Evolutionary conservation across 1,284 basidiomycete genomes (phyloP).

Genomic region (Heterobasidion occidentale): DNA sequence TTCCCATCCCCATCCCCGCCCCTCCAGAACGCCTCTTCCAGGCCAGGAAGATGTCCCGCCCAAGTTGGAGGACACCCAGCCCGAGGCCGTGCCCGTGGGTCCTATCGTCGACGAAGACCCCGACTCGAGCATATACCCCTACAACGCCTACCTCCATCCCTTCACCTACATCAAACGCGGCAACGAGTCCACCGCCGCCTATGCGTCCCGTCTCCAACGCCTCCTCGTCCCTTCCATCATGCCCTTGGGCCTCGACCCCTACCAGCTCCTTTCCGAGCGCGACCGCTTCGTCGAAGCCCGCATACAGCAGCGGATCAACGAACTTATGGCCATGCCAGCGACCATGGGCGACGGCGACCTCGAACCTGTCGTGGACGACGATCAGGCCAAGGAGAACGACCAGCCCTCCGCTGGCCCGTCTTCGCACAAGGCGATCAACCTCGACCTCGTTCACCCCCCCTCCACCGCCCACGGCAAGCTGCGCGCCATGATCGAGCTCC

Average conservation of each 20-base stretch:
- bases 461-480: constrained; percentile 73
- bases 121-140: constrained; percentile 84
- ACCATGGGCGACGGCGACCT: constrained; percentile 76
- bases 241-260: constrained; percentile 91
- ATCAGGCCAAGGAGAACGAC: constrained; percentile 39
- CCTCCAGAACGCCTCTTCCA: constrained; percentile 4
- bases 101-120: constrained; percentile 76
- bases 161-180: constrained; percentile 68
- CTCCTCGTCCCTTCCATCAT: constrained; percentile 85
- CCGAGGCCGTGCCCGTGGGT: constrained; percentile 51
- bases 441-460: constrained; percentile 34
- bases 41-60: constrained; percentile 16
- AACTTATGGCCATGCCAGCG: constrained; percentile 80
- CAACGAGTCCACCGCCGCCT: constrained; percentile 47
- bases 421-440: constrained; percentile 22
- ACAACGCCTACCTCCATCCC: constrained; percentile 91
- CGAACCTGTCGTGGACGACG: constrained; percentile 48
- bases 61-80: constrained; percentile 20
- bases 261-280: constrained; percentile 85
- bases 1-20: constrained; percentile 4
- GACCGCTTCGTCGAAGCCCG: constrained; percentile 89
- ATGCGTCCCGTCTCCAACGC: constrained; percentile 70
- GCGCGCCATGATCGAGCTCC: constrained; percentile 90
- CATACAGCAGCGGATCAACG: constrained; percentile 83
- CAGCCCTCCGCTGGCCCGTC: constrained; percentile 22